Base-by-base conservation (phyloP, 495 filamentous ascomycete species). In the Alectoria sarmentosa region DNA sequence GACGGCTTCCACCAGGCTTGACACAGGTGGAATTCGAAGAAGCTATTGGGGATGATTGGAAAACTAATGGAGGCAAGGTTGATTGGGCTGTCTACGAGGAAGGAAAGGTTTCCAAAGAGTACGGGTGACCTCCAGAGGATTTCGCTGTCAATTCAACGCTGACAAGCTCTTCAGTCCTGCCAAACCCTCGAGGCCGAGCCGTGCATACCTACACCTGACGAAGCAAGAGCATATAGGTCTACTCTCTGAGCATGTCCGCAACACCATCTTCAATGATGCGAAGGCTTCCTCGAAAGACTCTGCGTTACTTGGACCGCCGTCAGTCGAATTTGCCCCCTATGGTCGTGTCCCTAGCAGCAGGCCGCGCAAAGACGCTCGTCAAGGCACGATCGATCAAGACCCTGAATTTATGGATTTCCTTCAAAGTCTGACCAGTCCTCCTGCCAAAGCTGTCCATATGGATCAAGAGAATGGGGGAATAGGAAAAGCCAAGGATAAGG, bases 361-460 rank as follows among this genome's bases (percentile, higher is more conserved):
- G 44, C 73, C 76, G 28, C 86, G 90, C 30, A 83, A 84, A 56
- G 94, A 98, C 79, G 83, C 83, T 64, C 86, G 93, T 5, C 90
- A 96, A 73, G 94, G 95, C 52, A 95, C 90, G 8, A 97, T 98
- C 64, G 94, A 98, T 68, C 91, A 93, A 69, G 94, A 98, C 72
- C 85, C 88, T 0, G 94, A 98, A 63, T 98, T 98, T 67, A 95
- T 96, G 76, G 83, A 83, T 28, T 98, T 98, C 71, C 83, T 98
- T 10, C 90, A 95, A 73, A 87, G 84, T 58, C 82, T 96, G 13
- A 94, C 92, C 4, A 88, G 90, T 60, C 91, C 91, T 0, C 83
- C 88, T 37, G 75, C 78, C 10, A 86, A 83, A 65, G 74, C 83
- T 6, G 54, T 73, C 0, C 58, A 77, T 11, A 76, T 83, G 4